Evolutionary conservation across 768 basidiomycete genomes (phyloP).

Genomic region (Mycena olivaceomarginata): DNA sequence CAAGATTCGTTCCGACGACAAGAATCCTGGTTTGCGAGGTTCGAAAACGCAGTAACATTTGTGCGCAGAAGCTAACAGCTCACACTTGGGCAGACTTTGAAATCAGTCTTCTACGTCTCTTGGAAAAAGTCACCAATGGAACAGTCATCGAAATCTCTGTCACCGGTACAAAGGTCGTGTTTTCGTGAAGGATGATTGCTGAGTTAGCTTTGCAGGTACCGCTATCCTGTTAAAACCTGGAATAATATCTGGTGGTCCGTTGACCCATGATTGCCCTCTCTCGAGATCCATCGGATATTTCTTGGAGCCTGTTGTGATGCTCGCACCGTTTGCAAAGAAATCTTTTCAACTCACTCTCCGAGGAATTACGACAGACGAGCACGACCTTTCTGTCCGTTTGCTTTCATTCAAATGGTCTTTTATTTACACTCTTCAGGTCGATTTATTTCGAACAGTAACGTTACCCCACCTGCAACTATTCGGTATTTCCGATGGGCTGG

Average conservation of each 20-base stretch:
- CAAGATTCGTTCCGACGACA: conserved; percentile 92
- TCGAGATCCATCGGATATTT: conserved; percentile 96
- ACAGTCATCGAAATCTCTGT: conserved; percentile 96
- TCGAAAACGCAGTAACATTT: conserved; percentile 35
- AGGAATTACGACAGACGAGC: conserved; percentile 95
- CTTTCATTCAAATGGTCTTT: conserved; percentile 1
- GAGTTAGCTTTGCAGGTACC: conserved; percentile 76
- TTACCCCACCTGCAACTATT: conserved; percentile 94
- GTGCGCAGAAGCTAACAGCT: conserved; percentile 24
- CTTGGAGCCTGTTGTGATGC: conserved; percentile 91
- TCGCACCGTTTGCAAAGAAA: conserved; percentile 95
- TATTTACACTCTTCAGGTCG: conserved; percentile 74
- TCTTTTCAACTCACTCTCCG: conserved; percentile 87
- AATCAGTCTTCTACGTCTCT: conserved; percentile 88
- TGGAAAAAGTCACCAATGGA: conserved; percentile 96
- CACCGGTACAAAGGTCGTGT: conserved; percentile 77
- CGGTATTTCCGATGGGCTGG: conserved; percentile 92
- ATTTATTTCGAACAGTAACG: conserved; percentile 92
- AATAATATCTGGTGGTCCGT: conserved; percentile 87
- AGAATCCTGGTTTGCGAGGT: conserved; percentile 97
- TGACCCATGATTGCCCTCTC: conserved; percentile 92
- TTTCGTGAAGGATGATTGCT: conserved; percentile 14
- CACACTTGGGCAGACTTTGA: conserved; percentile 83
- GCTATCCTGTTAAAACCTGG: conserved; percentile 95
- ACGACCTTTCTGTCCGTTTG: conserved; percentile 87